Percentiles rank a stretch among this genome's conserved stretches.
Conservation (phyloP, 108 stramenopile species). For the Cyclotella atomus region DNA sequence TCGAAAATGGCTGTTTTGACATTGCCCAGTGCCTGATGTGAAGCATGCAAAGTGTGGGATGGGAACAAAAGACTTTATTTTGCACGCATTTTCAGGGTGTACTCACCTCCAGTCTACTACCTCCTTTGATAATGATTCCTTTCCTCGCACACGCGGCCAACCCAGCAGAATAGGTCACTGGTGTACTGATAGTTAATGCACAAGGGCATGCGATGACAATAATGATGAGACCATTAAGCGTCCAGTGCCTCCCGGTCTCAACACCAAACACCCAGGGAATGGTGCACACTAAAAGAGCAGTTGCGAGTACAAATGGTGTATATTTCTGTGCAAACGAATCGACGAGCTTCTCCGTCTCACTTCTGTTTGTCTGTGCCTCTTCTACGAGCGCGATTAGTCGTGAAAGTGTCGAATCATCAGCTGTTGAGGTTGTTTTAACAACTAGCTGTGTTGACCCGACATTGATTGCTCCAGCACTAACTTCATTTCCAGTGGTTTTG, state of each 20-base stretch:
- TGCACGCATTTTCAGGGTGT: too few species aligned
- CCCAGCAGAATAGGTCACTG: conserved; percentile 90
- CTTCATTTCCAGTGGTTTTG: conserved; percentile 67
- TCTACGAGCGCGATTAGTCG: conserved; percentile 79
- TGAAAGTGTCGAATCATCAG: conserved; percentile 81
- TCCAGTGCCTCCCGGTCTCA: conserved; percentile 75
- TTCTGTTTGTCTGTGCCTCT: conserved; percentile 84
- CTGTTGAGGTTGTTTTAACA: conserved; percentile 72
- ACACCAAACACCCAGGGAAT: conserved; percentile 79
- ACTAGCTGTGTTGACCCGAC: conserved; percentile 71
- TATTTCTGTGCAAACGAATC: conserved; percentile 86
- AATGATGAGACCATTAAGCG: conserved; percentile 80
- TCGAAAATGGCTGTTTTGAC: conserved; percentile 79
- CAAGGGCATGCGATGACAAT: conserved; percentile 95
- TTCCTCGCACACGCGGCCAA: conserved; percentile 85
- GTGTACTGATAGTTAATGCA: conserved; percentile 92
- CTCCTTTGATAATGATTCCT: conserved; percentile 90
- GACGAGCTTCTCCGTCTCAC: conserved; percentile 88
- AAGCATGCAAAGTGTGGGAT: too few species aligned
- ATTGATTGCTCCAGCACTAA: conserved; percentile 88
- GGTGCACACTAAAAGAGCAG: conserved; percentile 76
- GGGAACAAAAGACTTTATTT: too few species aligned
- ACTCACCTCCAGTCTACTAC: conserved; percentile 71
- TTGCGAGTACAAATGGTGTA: conserved; percentile 81
- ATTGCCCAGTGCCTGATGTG: conserved; percentile 61